Percentiles rank a stretch among this genome's conserved stretches.
Evolutionary conservation across 2,329 filamentous ascomycete genomes (phyloP).

Genomic region (Colletotrichum aenigma): DNA sequence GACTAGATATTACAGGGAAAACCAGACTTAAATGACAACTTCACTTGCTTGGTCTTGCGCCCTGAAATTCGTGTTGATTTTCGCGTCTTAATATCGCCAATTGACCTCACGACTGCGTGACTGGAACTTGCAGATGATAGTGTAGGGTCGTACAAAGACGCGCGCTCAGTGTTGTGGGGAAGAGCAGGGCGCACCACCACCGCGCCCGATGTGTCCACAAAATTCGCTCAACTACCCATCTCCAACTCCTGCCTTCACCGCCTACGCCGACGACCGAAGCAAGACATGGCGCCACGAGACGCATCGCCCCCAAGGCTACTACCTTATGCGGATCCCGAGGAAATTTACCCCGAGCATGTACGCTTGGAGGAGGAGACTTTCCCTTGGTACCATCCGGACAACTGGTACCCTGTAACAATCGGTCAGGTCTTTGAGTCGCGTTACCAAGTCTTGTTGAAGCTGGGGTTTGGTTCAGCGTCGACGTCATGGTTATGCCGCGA

Average conservation of each 20-base stretch:
- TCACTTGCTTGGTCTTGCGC: not conserved
- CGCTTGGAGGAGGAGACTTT: conserved; percentile 27
- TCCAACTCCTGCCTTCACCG: not conserved
- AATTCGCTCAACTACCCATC: not conserved
- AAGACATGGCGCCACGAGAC: not conserved
- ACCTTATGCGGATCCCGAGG: conserved; percentile 4
- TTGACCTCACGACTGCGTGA: not conserved
- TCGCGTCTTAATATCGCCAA: not conserved
- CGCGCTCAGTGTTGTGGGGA: not conserved
- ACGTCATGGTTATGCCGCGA: conserved; percentile 30
- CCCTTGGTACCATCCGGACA: conserved; percentile 23
- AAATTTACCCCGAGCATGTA: not conserved
- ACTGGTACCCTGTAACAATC: conserved; percentile 26
- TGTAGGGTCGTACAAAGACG: not conserved
- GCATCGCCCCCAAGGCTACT: conserved; percentile 2
- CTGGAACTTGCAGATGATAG: not conserved
- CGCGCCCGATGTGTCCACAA: not conserved
- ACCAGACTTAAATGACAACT: not conserved
- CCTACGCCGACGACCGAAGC: not conserved
- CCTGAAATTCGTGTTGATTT: not conserved
- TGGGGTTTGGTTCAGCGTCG: conserved; percentile 29
- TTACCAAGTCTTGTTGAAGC: conserved; percentile 28
- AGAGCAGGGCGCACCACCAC: not conserved
- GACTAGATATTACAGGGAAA: not conserved
- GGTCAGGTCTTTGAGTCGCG: conserved; percentile 24